Conservation (phyloP, 352 stramenopile species). For the Stramenopiles sp. region DNA sequence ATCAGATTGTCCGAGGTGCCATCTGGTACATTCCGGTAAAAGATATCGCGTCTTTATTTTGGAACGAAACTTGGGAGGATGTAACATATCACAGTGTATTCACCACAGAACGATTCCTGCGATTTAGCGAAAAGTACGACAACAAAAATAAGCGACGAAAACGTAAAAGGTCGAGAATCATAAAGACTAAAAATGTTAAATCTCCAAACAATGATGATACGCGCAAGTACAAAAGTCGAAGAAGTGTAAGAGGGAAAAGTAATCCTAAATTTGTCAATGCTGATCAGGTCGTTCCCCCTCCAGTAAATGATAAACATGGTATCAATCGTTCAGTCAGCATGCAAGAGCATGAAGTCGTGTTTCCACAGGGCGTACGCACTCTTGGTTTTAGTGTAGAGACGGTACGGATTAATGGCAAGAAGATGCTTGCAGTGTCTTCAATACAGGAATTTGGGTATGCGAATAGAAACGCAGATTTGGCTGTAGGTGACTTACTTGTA, state of each 20-base stretch:
- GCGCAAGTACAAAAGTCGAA: background rate
- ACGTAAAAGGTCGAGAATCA: background rate
- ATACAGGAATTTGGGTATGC: background rate
- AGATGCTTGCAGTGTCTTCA: background rate
- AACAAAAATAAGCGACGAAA: background rate
- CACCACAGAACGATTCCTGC: background rate
- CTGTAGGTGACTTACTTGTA: background rate
- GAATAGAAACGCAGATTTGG: background rate
- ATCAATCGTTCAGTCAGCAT: background rate
- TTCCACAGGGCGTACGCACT: background rate
- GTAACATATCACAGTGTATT: background rate
- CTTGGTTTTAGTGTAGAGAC: background rate
- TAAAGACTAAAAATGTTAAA: background rate
- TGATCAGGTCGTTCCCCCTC: background rate
- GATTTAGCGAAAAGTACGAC: background rate
- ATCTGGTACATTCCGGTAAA: background rate
- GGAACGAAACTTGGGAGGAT: background rate
- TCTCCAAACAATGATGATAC: background rate
- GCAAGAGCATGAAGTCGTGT: background rate
- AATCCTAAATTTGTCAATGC: background rate
- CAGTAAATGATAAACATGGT: background rate
- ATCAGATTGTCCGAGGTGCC: background rate
- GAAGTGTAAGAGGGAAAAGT: background rate
- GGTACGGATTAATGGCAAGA: background rate
- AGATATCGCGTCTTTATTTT: background rate